These are phyloP conservation scores for Hygrophoropsis aurantiaca DNA, from an alignment of 768 basidiomycete species.

Conservation along the genomic window DNA sequence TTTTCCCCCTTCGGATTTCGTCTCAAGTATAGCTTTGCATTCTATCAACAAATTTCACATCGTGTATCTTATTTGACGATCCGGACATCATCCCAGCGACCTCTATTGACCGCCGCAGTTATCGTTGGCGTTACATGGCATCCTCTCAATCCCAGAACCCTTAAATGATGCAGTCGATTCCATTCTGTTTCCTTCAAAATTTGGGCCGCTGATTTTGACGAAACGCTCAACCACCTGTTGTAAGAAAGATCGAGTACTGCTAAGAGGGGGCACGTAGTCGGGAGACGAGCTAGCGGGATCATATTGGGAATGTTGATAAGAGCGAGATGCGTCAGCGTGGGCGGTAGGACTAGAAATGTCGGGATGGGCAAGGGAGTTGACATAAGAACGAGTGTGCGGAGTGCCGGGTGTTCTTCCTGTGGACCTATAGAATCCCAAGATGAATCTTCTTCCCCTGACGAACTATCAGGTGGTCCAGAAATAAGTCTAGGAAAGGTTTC, in stretches of 20 bases:
- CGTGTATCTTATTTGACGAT: conserved; percentile 31
- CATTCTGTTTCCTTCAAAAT: conserved; percentile 56
- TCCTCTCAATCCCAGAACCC: conserved; percentile 54
- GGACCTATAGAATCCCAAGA: conserved; percentile 44
- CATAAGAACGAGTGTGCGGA: conserved; percentile 53
- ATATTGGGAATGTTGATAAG: conserved; percentile 51
- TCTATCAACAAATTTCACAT: too few species aligned
- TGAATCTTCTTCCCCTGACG: conserved; percentile 6
- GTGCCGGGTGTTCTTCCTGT: conserved; percentile 28
- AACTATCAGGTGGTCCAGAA: not conserved
- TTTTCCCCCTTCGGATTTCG: too few species aligned
- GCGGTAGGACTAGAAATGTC: conserved; percentile 53
- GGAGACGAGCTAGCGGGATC: conserved; percentile 56
- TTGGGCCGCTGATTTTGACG: conserved; percentile 28
- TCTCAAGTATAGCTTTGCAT: too few species aligned
- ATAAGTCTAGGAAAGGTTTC: not conserved
- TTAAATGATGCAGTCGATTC: conserved; percentile 53
- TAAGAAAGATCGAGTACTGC: conserved; percentile 67
- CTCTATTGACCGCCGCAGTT: conserved; percentile 49
- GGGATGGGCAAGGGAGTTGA: conserved; percentile 45
- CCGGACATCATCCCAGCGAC: conserved; percentile 65
- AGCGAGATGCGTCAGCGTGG: conserved; percentile 62
- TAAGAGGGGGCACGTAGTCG: conserved; percentile 60
- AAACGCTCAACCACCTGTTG: conserved; percentile 45
- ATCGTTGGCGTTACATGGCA: conserved; percentile 48